Percentiles rank a stretch among this genome's conserved stretches.
Evolutionary conservation across 2,329 filamentous ascomycete species (phyloP).

Genomic region (Pseudocercospora musae): DNA sequence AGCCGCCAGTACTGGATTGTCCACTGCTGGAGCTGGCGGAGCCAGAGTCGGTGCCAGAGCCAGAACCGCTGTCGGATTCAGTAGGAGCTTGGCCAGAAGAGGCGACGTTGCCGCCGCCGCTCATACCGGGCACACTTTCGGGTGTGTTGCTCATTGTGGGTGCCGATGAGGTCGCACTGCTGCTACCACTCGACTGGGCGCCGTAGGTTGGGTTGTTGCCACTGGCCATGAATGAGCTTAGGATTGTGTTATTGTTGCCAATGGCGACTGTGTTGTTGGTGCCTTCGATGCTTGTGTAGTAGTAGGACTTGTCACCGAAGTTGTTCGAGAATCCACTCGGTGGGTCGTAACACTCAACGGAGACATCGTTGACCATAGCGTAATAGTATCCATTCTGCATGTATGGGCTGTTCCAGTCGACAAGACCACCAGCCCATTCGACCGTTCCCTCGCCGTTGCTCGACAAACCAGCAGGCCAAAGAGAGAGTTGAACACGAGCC

Average conservation of each 20-base stretch:
- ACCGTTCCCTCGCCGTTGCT: conserved; percentile 81
- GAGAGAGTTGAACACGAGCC: conserved; percentile 82
- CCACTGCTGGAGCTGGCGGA: conserved; percentile 11
- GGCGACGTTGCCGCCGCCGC: conserved; percentile 37
- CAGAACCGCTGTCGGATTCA: conserved; percentile 16
- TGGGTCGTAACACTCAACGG: conserved; percentile 82
- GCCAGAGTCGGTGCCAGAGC: conserved; percentile 18
- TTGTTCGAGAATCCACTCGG: conserved; percentile 64
- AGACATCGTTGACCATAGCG: conserved; percentile 71
- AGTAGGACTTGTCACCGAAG: conserved; percentile 63
- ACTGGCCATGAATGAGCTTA: conserved; percentile 77
- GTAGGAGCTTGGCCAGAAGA: conserved; percentile 14
- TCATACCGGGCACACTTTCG: conserved; percentile 56
- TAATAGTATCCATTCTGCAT: conserved; percentile 91
- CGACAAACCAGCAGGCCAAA: conserved; percentile 87
- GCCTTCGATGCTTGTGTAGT: conserved; percentile 62
- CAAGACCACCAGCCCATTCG: conserved; percentile 84
- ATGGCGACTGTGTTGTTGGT: conserved; percentile 77
- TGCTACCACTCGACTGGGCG: conserved; percentile 31
- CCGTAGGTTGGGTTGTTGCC: conserved; percentile 65
- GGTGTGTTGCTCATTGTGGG: conserved; percentile 32
- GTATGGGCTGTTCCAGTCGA: conserved; percentile 79
- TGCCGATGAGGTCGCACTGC: conserved; percentile 26
- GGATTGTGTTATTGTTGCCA: conserved; percentile 68
- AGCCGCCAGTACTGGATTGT: conserved; percentile 25